Percentiles rank a stretch among this genome's conserved stretches.
These are phyloP conservation scores for Cyclocybe cylindracea DNA, from an alignment of 768 basidiomycete species.

Conservation along the genomic window DNA sequence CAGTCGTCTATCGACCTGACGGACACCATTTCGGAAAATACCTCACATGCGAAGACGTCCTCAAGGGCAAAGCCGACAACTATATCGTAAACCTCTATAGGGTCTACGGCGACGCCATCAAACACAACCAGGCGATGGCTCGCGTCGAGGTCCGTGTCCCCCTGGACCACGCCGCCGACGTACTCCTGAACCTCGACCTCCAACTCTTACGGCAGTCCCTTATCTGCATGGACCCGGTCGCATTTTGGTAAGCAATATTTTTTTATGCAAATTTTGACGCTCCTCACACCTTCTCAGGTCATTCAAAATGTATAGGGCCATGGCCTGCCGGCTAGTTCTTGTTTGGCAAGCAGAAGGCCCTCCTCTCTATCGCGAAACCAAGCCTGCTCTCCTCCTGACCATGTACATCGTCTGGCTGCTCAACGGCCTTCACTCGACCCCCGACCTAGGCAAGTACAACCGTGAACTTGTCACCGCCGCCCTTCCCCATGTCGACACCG, in stretches of 20 bases:
- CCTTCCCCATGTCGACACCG: slow-evolving; percentile 17
- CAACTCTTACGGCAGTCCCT: slow-evolving; percentile 3
- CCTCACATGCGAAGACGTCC: background rate
- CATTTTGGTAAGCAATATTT: slow-evolving; percentile 11
- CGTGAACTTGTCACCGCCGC: slow-evolving; percentile 19
- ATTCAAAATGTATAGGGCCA: too few relatives aligned
- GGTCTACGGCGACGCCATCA: slow-evolving; percentile 18
- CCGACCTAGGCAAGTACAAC: slow-evolving; percentile 18
- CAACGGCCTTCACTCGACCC: slow-evolving; percentile 25
- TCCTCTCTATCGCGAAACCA: background rate
- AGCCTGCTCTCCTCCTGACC: slow-evolving; percentile 19
- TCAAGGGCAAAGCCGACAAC: background rate
- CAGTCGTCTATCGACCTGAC: slow-evolving; percentile 20
- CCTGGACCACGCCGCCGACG: background rate
- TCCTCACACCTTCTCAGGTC: background rate
- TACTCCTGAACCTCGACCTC: slow-evolving; percentile 4
- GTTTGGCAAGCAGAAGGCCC: slow-evolving; percentile 12
- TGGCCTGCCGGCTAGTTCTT: too few relatives aligned
- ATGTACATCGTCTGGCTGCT: slow-evolving; percentile 21
- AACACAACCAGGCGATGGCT: slow-evolving; percentile 19
- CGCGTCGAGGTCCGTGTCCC: slow-evolving; percentile 29
- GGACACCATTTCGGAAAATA: slow-evolving; percentile 5
- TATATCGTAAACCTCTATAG: slow-evolving; percentile 18
- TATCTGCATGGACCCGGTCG: slow-evolving; percentile 6
- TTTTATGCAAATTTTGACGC: background rate